Conservation (phyloP, 345 rosid species). For the Arabidopsis arenosa region DNA sequence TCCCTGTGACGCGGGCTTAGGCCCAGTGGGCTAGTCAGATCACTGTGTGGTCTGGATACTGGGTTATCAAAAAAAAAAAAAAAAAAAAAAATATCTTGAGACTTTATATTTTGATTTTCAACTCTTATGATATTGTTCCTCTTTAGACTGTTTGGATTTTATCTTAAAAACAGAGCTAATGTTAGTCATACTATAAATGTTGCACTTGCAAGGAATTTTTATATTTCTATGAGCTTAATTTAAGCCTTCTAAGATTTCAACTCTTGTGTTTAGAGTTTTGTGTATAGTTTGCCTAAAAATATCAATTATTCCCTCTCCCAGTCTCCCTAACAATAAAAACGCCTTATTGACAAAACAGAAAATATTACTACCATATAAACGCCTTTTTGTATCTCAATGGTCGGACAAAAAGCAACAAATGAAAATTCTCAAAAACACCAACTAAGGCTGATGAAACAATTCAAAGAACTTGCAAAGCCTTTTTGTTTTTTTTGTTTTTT, state of each 20-base stretch:
- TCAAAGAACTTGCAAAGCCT: slow-evolving; percentile 1
- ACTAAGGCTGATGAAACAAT: slow-evolving; percentile 17
- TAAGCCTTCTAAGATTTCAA: no score
- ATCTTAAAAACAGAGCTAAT: neutral
- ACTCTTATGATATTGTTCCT: neutral
- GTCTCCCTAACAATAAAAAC: neutral
- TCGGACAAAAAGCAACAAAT: slow-evolving; percentile 23
- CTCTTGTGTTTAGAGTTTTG: no score
- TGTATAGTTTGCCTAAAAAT: no score
- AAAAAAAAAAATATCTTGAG: neutral
- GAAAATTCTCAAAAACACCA: slow-evolving; percentile 19
- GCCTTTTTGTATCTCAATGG: slow-evolving; percentile 11
- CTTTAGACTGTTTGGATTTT: neutral
- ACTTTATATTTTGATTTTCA: neutral
- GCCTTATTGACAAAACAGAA: neutral
- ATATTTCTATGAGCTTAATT: no score
- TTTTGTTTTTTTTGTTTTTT: neutral
- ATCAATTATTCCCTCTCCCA: no score
- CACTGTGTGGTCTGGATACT: no score
- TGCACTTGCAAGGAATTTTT: no score
- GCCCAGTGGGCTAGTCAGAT: no score
- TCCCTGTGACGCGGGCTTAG: no score
- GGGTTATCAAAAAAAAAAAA: no score
- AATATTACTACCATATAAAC: neutral
- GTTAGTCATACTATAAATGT: no score